Conservation (phyloP, 352 stramenopile genomes). For the Thraustochytrium striatum region DNA sequence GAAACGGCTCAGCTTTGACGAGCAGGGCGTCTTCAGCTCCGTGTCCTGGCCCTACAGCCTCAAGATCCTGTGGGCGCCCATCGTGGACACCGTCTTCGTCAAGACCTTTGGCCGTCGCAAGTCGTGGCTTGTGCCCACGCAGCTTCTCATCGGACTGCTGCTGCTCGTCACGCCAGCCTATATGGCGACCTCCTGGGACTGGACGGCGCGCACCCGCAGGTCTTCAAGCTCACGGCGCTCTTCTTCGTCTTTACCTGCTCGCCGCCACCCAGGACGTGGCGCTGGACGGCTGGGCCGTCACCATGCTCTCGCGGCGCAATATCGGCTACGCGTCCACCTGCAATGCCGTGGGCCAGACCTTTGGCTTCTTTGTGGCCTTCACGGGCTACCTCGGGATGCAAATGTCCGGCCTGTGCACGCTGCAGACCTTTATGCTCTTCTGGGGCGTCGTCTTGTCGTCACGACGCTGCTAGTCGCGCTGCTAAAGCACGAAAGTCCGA, state of each 20-base stretch:
- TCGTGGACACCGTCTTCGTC: slow-evolving; percentile 64
- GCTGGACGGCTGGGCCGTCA: slow-evolving; percentile 99
- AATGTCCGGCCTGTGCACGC: slow-evolving; percentile 78
- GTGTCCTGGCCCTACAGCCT: slow-evolving; percentile 97
- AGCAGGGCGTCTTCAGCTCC: slow-evolving; percentile 81
- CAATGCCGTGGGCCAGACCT: slow-evolving; percentile 92
- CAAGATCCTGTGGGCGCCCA: slow-evolving; percentile 96
- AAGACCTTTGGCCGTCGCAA: slow-evolving; percentile 60
- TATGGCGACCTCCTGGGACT: slow-evolving; percentile 78
- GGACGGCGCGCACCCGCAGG: slow-evolving; percentile 71
- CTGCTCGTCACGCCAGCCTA: slow-evolving; percentile 82
- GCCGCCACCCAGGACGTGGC: slow-evolving; percentile 99
- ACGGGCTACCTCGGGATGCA: slow-evolving; percentile 93
- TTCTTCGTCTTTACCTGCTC: slow-evolving; percentile 98
- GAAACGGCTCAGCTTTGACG: slow-evolving; percentile 64
- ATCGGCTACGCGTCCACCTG: slow-evolving; percentile 89
- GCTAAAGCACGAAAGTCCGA: slow-evolving; percentile 81
- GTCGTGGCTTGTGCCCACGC: slow-evolving; percentile 94
- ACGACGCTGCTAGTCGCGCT: slow-evolving; percentile 82
- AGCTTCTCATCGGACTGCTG: slow-evolving; percentile 87
- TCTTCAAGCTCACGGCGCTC: slow-evolving; percentile 86
- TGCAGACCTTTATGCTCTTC: slow-evolving; percentile 84
- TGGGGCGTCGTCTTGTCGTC: slow-evolving; percentile 86
- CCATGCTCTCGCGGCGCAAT: slow-evolving; percentile 95
- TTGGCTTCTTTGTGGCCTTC: slow-evolving; percentile 95